Evolutionary conservation across 805 yeast species (phyloP).

Genomic region (Wickerhamomyces ciferrii): DNA sequence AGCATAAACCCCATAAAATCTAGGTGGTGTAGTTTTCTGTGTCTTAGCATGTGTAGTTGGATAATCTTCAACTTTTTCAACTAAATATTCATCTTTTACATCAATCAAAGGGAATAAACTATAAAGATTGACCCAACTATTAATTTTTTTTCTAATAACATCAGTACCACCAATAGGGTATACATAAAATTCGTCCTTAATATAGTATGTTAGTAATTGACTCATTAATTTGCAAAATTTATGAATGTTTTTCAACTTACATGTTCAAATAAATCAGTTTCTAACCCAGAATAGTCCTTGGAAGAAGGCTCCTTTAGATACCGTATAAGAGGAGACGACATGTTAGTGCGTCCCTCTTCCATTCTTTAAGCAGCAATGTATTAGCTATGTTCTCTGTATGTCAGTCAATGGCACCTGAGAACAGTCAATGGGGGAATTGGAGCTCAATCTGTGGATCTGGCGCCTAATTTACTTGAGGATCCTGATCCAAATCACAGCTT

Average conservation of each 20-base stretch:
- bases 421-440: no score
- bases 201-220: not conserved
- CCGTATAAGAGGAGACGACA: not conserved
- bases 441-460: not conserved
- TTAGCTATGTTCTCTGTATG: no score
- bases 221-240: no score
- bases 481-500: no score
- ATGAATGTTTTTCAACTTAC: not conserved
- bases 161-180: conserved; percentile 3
- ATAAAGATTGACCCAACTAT: conserved; percentile 19
- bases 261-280: not conserved
- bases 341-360: not conserved
- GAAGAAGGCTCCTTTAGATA: not conserved
- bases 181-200: conserved; percentile 7
- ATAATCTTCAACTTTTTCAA: conserved; percentile 1
- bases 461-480: not conserved
- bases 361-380: not conserved
- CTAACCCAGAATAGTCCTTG: not conserved
- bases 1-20: conserved; percentile 18
- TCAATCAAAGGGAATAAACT: conserved; percentile 4
- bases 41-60: not conserved
- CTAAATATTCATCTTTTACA: conserved; percentile 1
- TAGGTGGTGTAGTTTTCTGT: not conserved
- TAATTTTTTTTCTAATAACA: conserved; percentile 14
- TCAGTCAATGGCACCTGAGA: no score